Evolutionary conservation across 2,329 filamentous ascomycete genomes (phyloP).

Genomic region (Furcasterigmium furcatum): DNA sequence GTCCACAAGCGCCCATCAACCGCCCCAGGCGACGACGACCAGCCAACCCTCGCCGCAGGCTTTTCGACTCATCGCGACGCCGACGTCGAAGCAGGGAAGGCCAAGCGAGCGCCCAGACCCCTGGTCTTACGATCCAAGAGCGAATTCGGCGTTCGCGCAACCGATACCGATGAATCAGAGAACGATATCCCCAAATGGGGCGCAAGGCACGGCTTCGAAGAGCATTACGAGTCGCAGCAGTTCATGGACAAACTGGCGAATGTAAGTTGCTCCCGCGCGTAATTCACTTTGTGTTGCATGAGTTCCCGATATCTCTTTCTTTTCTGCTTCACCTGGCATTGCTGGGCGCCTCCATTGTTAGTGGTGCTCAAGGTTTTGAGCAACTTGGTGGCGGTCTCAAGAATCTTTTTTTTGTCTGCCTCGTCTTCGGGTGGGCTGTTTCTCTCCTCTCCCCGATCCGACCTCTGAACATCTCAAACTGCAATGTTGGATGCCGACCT

Average conservation of each 20-base stretch:
- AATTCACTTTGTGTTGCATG: too few relatives aligned
- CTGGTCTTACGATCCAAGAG: slow-evolving; percentile 55
- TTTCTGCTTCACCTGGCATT: too few relatives aligned
- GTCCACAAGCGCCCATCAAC: slow-evolving; percentile 38
- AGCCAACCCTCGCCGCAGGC: slow-evolving; percentile 3
- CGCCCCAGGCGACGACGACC: slow-evolving; percentile 39
- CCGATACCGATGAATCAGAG: slow-evolving; percentile 37
- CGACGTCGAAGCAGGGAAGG: not conserved
- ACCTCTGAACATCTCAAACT: not conserved
- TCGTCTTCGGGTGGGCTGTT: too few relatives aligned
- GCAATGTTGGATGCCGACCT: too few relatives aligned
- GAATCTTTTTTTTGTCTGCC: too few relatives aligned
- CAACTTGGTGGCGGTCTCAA: too few relatives aligned
- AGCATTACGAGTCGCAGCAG: slow-evolving; percentile 87
- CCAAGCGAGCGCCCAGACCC: slow-evolving; percentile 41
- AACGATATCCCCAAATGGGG: slow-evolving; percentile 49
- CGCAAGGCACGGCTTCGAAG: slow-evolving; percentile 83
- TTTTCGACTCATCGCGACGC: slow-evolving; percentile 6
- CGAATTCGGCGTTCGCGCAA: slow-evolving; percentile 43
- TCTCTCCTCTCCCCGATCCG: slow-evolving; percentile 8
- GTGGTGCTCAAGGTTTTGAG: too few relatives aligned
- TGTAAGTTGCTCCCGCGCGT: slow-evolving; percentile 53
- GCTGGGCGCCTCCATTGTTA: too few relatives aligned
- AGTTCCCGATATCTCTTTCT: too few relatives aligned
- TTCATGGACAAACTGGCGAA: slow-evolving; percentile 82